These are phyloP conservation scores for Limonium bicolor DNA, from an alignment of 148 eudicot species.

Conservation along the genomic window DNA sequence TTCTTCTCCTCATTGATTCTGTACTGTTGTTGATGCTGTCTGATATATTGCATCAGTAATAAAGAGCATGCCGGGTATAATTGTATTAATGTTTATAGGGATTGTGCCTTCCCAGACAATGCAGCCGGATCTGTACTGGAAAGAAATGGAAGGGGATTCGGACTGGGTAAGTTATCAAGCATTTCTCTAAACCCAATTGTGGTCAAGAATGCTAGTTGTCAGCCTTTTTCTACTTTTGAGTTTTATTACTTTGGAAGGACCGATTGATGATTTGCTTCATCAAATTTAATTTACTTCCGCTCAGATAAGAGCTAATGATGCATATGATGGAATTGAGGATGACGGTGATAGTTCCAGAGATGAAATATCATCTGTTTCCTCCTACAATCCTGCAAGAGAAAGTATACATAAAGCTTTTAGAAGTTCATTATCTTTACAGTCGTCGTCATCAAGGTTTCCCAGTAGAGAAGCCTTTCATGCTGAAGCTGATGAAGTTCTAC, in stretches of 20 bases:
- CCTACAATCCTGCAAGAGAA: constrained; percentile 61
- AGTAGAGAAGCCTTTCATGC: constrained; percentile 43
- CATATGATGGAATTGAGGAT: constrained; percentile 73
- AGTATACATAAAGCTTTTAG: constrained; percentile 54
- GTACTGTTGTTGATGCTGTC: no score
- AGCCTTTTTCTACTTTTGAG: neutral
- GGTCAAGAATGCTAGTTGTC: neutral
- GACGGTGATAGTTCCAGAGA: constrained; percentile 85
- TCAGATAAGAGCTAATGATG: constrained; percentile 70
- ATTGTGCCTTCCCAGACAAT: constrained; percentile 47
- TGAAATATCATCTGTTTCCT: constrained; percentile 81
- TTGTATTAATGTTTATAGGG: constrained; percentile 27
- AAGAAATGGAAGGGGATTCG: constrained; percentile 71
- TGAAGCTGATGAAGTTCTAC: constrained; percentile 73
- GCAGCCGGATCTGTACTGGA: constrained; percentile 72
- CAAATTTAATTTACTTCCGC: constrained; percentile 9
- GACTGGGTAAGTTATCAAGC: constrained; percentile 66
- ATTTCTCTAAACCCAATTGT: neutral
- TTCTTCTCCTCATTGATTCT: no score
- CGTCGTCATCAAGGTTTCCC: constrained; percentile 52
- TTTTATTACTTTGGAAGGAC: no score
- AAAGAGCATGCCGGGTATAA: neutral
- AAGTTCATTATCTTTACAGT: constrained; percentile 74
- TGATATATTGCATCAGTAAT: no score
- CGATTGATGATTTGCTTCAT: no score